Conservation (phyloP, 257 asterid species). For the Schizonepeta tenuifolia region DNA sequence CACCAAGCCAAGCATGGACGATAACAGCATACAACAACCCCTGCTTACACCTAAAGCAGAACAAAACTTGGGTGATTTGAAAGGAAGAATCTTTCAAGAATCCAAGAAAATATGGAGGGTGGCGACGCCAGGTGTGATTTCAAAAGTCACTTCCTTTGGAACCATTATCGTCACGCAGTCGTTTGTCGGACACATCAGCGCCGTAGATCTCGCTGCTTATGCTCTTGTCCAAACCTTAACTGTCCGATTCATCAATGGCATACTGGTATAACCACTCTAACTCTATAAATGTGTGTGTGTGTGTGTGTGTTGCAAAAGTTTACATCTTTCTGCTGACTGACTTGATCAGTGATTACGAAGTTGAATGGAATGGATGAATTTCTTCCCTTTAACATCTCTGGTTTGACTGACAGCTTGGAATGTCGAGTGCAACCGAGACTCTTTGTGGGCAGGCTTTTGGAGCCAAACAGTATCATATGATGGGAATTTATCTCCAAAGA, state of each 20-base stretch:
- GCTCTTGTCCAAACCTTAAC: constrained; percentile 27
- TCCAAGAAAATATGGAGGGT: constrained; percentile 31
- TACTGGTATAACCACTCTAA: too few species aligned
- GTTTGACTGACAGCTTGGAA: too few species aligned
- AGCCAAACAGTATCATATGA: too few species aligned
- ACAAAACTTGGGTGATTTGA: background rate
- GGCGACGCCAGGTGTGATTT: constrained; percentile 15
- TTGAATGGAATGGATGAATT: too few species aligned
- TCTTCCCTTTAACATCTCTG: too few species aligned
- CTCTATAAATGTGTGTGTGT: too few species aligned
- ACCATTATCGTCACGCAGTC: constrained; percentile 22
- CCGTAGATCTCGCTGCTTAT: constrained; percentile 13
- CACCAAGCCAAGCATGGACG: background rate
- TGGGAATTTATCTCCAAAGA: too few species aligned
- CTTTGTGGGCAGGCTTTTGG: too few species aligned
- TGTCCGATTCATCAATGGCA: constrained; percentile 2
- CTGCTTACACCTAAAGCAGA: background rate
- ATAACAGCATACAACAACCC: background rate
- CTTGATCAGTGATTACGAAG: too few species aligned
- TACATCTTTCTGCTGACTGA: too few species aligned
- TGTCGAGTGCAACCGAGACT: too few species aligned
- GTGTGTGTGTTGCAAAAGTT: too few species aligned
- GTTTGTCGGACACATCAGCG: constrained; percentile 21
- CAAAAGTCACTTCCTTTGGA: constrained; percentile 18
- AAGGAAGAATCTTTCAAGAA: constrained; percentile 13